Evolutionary conservation across 1,284 basidiomycete species (phyloP), one percentile per base, ranked within the genome.

Genomic region (Megacollybia platyphylla): DNA sequence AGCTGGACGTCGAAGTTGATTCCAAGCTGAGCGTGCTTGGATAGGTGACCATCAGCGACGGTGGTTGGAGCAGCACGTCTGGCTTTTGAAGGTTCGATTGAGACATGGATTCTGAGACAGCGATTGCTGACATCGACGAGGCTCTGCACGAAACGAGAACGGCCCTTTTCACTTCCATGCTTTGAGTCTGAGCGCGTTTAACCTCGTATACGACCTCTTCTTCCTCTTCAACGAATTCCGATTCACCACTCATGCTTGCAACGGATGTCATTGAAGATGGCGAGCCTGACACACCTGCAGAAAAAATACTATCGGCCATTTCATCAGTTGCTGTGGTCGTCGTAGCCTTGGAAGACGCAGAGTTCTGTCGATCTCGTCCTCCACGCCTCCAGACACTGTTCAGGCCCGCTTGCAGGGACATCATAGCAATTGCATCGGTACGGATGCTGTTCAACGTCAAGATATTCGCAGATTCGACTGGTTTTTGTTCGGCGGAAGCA

Each of bases 161-260:
- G 6, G 65, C 69, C 48, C 60, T 63, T 54, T 68, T 65, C 45
- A 69, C 56, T 50, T 70, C 64, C 50, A 73, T 58, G 46, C 68
- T 73, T 51, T 61, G 64, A 32, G 68, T 64, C 35, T 64, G 67
- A 2, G 59, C 68, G 7, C 65, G 59, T 46, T 58, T 61, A 31
- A 71, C 57, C 44, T 72, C 65, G 47, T 64, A 69, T 3, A 54
- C 51, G 27, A 52, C 53, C 32, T 60, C 65, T 10, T 51, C 50
- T 26, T 57, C 54, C 17, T 57, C 55, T 13, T 59, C 52, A 27
- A 44, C 49, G 29, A 50, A 46, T 29, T 51, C 45, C 13, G 40
- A 43, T n/a, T 49, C 45, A n/a, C 45, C 45, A 32, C 44, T 51
- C 27, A 44, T 45, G 40, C 54, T 56, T 2, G 48, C 48, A 8